Evolutionary conservation across 2,329 filamentous ascomycete species (phyloP).

Genomic region (Monosporascus ibericus): DNA sequence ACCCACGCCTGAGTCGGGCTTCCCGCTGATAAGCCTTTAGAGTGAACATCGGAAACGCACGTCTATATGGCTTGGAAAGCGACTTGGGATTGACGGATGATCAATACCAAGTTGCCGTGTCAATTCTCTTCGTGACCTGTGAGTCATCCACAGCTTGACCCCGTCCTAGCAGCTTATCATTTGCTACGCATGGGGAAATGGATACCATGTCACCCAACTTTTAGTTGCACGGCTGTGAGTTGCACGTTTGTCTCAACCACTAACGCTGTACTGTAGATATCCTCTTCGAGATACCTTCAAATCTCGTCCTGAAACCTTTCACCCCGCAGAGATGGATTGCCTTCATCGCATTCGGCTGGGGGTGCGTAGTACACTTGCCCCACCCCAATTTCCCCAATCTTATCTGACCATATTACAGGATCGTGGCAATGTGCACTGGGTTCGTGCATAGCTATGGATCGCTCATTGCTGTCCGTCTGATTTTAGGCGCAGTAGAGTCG

Average conservation of each 20-base stretch:
- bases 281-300: conserved; percentile 58
- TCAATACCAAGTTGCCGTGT: conserved; percentile 65
- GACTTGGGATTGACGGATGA: conserved; percentile 55
- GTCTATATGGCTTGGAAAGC: conserved; percentile 56
- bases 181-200: no score
- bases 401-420: conserved; percentile 6
- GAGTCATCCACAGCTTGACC: conserved; percentile 26
- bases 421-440: conserved; percentile 64
- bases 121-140: conserved; percentile 62
- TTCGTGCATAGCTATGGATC: conserved; percentile 59
- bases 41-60: conserved; percentile 69
- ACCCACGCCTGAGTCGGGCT: conserved; percentile 1
- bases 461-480: conserved; percentile 61
- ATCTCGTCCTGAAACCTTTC: conserved; percentile 57
- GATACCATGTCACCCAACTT: no score
- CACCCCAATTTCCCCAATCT: neutral
- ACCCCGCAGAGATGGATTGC: conserved; percentile 58
- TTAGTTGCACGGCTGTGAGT: no score
- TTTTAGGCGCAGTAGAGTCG: conserved; percentile 54
- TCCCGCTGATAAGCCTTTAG: conserved; percentile 20
- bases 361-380: conserved; percentile 18
- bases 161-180: neutral
- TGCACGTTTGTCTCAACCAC: neutral
- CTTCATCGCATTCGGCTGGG: conserved; percentile 60
- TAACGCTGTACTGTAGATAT: conserved; percentile 26